Base-by-base conservation (phyloP, 306 rosid genomes). In the Cyclanthera cordifolia region DNA sequence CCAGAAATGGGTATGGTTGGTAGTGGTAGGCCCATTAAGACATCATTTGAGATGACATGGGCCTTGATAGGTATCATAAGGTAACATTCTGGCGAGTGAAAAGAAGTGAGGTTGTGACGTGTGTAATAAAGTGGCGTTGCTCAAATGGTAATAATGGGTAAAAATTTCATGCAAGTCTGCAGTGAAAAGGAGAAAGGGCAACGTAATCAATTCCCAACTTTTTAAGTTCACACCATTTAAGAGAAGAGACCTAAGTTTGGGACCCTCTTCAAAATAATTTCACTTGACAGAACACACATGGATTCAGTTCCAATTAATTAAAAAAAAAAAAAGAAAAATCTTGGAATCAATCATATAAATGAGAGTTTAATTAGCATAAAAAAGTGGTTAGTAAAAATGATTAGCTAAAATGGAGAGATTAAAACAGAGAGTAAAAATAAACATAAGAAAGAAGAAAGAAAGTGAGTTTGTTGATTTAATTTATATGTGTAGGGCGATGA, bases 221-320 rank as follows among this genome's bases (percentile, higher is more conserved):
- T 64, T 64, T 64, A 64, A 64, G 52, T 64, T 64, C 69, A 64
- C 20, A 17, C 50, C 34, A 23, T 64, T 64, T 43, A 23, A 8
- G 23, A n/a, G 65, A 34, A 59, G 66, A 59, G 66, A 32, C 37
- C 70, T 14, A 43, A 43, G 12, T 64, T 14, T 41, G 70, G 53
- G 70, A 41, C 70, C 70, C 49, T 60, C 19, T 66, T 16, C n/a
- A 13, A 46, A 41, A 59, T 84, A 53, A 80, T 76, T 80, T 70
- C 70, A 16, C 21, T 78, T 65, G 76, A 78, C 84, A 75, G 77
- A 81, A 78, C 84, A 75, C 77, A 81, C 83, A 81, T 81, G 79
- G 73, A 78, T 67, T 84, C 76, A 75, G 82, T 79, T 69, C 67
- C 17, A 79, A 83, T 77, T n/a, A n/a, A n/a, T n/a, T n/a, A n/a